Evolutionary conservation across 768 basidiomycete genomes (phyloP), one percentile per base, ranked within the genome.

Genomic region (Cystofilobasidium capitatum): DNA sequence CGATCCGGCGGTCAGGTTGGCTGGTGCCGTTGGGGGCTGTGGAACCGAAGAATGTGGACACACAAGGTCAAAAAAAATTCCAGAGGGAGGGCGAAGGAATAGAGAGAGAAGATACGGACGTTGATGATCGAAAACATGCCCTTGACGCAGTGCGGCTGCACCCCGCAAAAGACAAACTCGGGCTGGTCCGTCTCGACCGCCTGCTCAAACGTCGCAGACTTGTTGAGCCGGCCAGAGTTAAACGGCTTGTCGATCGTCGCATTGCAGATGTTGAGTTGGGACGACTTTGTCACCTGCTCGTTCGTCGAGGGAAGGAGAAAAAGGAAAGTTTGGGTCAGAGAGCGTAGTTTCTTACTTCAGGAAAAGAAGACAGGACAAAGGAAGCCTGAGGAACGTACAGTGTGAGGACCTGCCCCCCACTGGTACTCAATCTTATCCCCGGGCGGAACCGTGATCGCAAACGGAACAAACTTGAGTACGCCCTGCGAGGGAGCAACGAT

Each of bases 281-380:
- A 88, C 22, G 83, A 83, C 80, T 89, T 87, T 71, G 89, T 90
- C 73, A 89, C 89, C 37, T 88, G 89, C 80, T 89, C 49, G 36
- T 40, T 57, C 26, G 63, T 49, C 24, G 37, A 3, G 22, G 37
- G 16, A 12, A 7, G 36, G 37, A 39, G 24, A 10, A n/a, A 39
- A 20, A 22, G 37, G 22, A 22, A 24, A 49, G 47, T 8, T 8
- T 24, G 36, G 35, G 35, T 13, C 16, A 17, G 2, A 6, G 16
- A 16, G 39, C 33, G 40, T 7, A n/a, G 39, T 31, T 31, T 13
- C 31, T 37, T n/a, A 22, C n/a, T 4, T 17, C 2, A 44, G 26
- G 26, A 29, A 42, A 1, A 26, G n/a, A 13, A 8, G 12, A 20
- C 7, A 39, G 14, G 40, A 60, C 26, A 5, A 22, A 35, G 31